phyloP scores from a whole-genome alignment of 495 filamentous ascomycete genomes.

The Penicillium coffeae region DNA sequence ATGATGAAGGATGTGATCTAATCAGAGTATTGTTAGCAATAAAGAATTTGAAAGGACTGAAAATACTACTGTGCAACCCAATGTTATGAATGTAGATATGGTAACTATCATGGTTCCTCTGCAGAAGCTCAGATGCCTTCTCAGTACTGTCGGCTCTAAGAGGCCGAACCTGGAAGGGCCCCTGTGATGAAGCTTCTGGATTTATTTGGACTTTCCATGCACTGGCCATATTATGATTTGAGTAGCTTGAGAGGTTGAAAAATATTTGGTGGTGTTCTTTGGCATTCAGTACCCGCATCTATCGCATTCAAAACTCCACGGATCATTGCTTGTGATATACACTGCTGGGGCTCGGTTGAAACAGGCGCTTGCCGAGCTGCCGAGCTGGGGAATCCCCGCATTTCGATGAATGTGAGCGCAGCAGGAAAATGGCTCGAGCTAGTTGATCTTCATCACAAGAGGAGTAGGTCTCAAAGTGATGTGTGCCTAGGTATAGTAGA shows the following conservation, averaged over 20 bases:
- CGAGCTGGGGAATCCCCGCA: background rate
- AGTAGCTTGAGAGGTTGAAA: background rate
- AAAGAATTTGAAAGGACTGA: background rate
- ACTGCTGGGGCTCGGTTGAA: no score
- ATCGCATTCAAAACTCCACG: no score
- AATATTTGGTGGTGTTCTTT: background rate
- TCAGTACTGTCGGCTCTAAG: background rate
- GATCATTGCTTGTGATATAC: no score
- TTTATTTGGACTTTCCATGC: slow-evolving; percentile 1
- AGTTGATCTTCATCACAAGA: no score
- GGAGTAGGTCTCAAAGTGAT: no score
- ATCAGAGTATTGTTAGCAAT: no score
- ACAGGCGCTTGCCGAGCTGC: slow-evolving; percentile 7
- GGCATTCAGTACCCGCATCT: no score
- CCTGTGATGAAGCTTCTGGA: background rate
- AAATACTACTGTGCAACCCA: slow-evolving; percentile 15
- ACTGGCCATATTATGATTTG: background rate
- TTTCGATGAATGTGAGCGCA: background rate
- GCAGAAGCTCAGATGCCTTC: slow-evolving; percentile 10
- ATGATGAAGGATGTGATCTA: slow-evolving; percentile 35
- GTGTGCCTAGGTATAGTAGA: no score
- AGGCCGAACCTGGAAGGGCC: slow-evolving; percentile 8
- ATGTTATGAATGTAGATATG: slow-evolving; percentile 19
- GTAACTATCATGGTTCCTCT: slow-evolving; percentile 17
- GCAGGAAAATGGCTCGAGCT: no score